These are phyloP conservation scores for Backusella australiensis DNA, from an alignment of 192 early-diverging fungal genomes.

Conservation along the genomic window DNA sequence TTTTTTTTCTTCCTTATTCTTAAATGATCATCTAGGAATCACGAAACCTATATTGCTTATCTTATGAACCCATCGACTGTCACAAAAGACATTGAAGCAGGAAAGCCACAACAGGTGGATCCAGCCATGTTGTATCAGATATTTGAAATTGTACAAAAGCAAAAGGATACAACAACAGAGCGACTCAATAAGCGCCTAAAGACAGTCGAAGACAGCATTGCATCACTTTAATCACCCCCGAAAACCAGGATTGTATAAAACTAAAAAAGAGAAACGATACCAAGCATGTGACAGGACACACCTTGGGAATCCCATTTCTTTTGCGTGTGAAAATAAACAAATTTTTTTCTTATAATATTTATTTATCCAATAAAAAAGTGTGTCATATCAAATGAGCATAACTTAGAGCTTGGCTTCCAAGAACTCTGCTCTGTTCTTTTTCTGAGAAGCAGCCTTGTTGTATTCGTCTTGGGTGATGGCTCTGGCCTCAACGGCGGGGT, in stretches of 20 bases:
- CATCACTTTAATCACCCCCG: background rate
- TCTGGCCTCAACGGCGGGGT: slow-evolving; percentile 60
- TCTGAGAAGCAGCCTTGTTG: slow-evolving; percentile 46
- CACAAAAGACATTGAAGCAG: background rate
- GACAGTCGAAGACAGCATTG: background rate
- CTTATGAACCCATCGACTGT: background rate
- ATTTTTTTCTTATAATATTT: background rate
- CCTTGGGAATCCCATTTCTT: background rate
- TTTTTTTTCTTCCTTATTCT: background rate
- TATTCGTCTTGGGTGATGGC: slow-evolving; percentile 57
- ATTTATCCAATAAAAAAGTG: background rate
- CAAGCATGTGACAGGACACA: too few relatives aligned
- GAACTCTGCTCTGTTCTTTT: slow-evolving; percentile 31
- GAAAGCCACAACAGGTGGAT: background rate
- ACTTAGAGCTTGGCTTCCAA: slow-evolving; percentile 34
- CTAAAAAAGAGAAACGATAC: too few relatives aligned
- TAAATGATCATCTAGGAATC: background rate
- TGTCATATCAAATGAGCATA: background rate
- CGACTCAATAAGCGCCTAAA: background rate
- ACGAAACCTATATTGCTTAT: background rate
- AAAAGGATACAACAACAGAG: background rate
- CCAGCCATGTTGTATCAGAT: background rate
- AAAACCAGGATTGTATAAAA: too few relatives aligned
- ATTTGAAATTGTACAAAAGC: background rate
- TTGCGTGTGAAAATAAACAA: background rate